phyloP scores from a whole-genome alignment of 2,329 filamentous ascomycete species.

The Davidsoniella eucalypti region DNA sequence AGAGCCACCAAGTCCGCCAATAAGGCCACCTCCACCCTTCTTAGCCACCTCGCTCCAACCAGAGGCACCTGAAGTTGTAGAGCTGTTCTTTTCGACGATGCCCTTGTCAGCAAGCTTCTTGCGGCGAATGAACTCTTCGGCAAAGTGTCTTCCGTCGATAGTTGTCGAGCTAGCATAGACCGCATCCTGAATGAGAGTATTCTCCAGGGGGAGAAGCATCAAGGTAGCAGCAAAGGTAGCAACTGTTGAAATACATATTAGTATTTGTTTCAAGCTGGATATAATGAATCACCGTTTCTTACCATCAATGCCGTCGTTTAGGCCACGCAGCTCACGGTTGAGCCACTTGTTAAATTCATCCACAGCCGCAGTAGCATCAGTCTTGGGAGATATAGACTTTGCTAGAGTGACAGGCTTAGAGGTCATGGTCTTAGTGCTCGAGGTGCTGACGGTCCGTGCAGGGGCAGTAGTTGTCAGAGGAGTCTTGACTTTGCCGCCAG shows the following conservation, averaged over 20 bases:
- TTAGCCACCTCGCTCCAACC: conserved; percentile 97
- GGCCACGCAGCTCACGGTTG: conserved; percentile 63
- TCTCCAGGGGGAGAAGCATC: conserved; percentile 57
- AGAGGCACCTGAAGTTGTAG: conserved; percentile 28
- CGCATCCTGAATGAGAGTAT: conserved; percentile 71
- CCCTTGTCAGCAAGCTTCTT: conserved; percentile 90
- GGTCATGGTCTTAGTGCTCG: conserved; percentile 27
- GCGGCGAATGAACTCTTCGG: conserved; percentile 83
- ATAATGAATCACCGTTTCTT: conserved; percentile 20
- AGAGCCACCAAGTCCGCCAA: conserved; percentile 28
- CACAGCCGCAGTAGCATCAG: conserved; percentile 37
- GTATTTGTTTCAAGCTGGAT: conserved; percentile 17
- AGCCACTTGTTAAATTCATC: conserved; percentile 95
- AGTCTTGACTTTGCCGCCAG: conserved; percentile 77
- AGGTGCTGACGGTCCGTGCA: conserved; percentile 27
- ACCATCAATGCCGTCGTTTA: conserved; percentile 35
- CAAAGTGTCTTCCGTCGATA: conserved; percentile 84
- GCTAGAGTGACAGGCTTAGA: conserved; percentile 32
- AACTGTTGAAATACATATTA: conserved; percentile 29
- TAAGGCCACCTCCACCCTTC: conserved; percentile 43
- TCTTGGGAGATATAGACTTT: conserved; percentile 29
- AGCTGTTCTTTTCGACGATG: conserved; percentile 57
- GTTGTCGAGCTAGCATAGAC: conserved; percentile 77
- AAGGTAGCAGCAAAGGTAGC: conserved; percentile 68
- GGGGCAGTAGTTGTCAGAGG: conserved; percentile 23